phyloP scores from a whole-genome alignment of 768 basidiomycete species.

The Gyrodon lividus region DNA sequence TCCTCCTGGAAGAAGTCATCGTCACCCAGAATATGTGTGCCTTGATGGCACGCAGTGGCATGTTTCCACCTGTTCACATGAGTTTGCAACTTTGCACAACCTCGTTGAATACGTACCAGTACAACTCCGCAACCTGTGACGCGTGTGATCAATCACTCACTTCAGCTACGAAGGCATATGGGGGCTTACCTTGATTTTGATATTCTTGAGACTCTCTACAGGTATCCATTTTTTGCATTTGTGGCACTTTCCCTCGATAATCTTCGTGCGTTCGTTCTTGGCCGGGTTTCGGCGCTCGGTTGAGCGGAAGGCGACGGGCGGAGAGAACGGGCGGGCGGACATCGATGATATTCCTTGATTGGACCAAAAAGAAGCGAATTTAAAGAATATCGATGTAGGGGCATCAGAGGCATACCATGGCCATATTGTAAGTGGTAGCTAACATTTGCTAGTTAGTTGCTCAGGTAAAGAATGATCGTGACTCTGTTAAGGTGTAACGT shows the following conservation, averaged over 20 bases:
- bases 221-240: slow-evolving; percentile 71
- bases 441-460: slow-evolving; percentile 4
- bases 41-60: slow-evolving; percentile 72
- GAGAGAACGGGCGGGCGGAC: slow-evolving; percentile 73
- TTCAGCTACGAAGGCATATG: neutral
- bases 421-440: slow-evolving; percentile 85
- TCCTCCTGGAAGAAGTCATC: slow-evolving; percentile 58
- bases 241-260: slow-evolving; percentile 78
- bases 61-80: slow-evolving; percentile 69
- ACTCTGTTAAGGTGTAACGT: slow-evolving; percentile 18
- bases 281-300: slow-evolving; percentile 43
- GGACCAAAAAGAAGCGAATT: slow-evolving; percentile 1
- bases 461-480: neutral
- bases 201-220: slow-evolving; percentile 71
- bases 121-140: slow-evolving; percentile 65
- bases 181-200: slow-evolving; percentile 61
- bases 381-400: neutral
- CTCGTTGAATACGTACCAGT: slow-evolving; percentile 54
- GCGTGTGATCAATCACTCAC: neutral
- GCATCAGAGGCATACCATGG: slow-evolving; percentile 50
- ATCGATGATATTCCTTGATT: slow-evolving; percentile 64
- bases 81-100: slow-evolving; percentile 4
- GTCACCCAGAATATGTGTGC: slow-evolving; percentile 54
- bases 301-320: slow-evolving; percentile 63
- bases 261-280: slow-evolving; percentile 56